Conservation (phyloP, 2,329 filamentous ascomycete species). For the Xylariaceae sp. region DNA sequence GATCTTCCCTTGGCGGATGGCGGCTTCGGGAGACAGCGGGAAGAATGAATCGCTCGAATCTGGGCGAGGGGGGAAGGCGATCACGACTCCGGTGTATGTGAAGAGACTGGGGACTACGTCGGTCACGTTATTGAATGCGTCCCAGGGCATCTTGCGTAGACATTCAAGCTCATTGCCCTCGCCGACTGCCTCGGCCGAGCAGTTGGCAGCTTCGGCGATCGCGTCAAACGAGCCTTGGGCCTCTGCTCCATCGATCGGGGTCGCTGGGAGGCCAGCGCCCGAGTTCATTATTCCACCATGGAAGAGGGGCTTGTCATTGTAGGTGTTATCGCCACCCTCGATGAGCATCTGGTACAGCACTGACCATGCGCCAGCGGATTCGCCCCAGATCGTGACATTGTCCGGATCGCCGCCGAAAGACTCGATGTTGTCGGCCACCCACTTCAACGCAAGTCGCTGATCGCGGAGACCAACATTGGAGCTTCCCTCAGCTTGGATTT, state of each 20-base stretch:
- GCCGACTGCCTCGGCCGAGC: not conserved
- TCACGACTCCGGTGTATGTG: not conserved
- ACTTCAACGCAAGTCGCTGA: constrained; percentile 40
- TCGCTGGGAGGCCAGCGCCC: not conserved
- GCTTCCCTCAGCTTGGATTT: not conserved
- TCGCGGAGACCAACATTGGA: constrained; percentile 27
- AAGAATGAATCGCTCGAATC: not conserved
- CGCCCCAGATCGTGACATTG: constrained; percentile 43
- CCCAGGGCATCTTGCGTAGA: not conserved
- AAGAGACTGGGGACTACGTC: not conserved
- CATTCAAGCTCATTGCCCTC: not conserved
- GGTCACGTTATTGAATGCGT: not conserved
- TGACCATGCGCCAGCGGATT: constrained; percentile 42
- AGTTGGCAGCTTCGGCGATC: not conserved
- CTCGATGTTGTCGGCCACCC: constrained; percentile 35
- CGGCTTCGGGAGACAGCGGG: not conserved
- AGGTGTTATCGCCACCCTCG: constrained; percentile 27
- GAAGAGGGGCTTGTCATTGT: constrained; percentile 27
- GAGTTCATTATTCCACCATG: not conserved
- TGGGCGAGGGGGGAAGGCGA: not conserved
- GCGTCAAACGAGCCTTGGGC: not conserved
- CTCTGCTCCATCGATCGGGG: not conserved
- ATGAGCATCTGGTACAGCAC: constrained; percentile 39
- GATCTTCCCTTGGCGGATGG: not conserved
- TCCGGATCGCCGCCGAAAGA: constrained; percentile 37